Conservation (phyloP, 2,329 filamentous ascomycete species). For the Trichophyton verrucosum region DNA sequence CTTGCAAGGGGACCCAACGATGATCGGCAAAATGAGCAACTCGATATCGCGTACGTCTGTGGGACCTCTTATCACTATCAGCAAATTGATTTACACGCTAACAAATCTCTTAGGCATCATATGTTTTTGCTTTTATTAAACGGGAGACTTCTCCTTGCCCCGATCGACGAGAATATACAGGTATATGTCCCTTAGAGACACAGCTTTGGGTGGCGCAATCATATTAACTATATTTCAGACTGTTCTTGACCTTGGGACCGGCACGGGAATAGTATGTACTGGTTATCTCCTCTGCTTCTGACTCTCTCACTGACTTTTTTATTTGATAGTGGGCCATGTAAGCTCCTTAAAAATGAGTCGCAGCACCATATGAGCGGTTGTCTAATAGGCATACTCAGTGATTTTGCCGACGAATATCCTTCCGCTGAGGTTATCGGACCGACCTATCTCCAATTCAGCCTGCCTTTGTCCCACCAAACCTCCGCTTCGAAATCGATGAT, state of each 20-base stretch:
- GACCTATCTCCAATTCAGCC: slow-evolving; percentile 55
- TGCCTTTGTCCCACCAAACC: slow-evolving; percentile 50
- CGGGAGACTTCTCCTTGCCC: slow-evolving; percentile 36
- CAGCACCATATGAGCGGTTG: not conserved
- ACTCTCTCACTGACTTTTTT: not conserved
- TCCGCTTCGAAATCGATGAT: slow-evolving; percentile 58
- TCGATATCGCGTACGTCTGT: slow-evolving; percentile 14
- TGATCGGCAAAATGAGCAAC: slow-evolving; percentile 15
- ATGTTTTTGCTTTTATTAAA: slow-evolving; percentile 38
- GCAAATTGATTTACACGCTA: not conserved
- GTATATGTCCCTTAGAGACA: not conserved
- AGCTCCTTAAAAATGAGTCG: not conserved
- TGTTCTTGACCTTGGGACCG: slow-evolving; percentile 15
- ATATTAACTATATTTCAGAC: slow-evolving; percentile 1
- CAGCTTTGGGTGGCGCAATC: not conserved
- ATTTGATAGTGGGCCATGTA: slow-evolving; percentile 9
- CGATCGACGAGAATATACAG: slow-evolving; percentile 20
- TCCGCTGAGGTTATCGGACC: slow-evolving; percentile 46
- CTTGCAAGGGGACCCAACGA: slow-evolving; percentile 11
- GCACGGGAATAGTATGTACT: slow-evolving; percentile 12
- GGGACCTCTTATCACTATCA: not conserved
- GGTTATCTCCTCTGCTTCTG: not conserved
- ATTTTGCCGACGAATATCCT: slow-evolving; percentile 34
- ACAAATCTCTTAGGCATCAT: slow-evolving; percentile 15
- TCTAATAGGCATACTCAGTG: slow-evolving; percentile 12